Percentiles rank a stretch among this genome's conserved stretches.
Conservation (phyloP, 768 basidiomycete genomes). For the Pleurotus salmoneostramineus region DNA sequence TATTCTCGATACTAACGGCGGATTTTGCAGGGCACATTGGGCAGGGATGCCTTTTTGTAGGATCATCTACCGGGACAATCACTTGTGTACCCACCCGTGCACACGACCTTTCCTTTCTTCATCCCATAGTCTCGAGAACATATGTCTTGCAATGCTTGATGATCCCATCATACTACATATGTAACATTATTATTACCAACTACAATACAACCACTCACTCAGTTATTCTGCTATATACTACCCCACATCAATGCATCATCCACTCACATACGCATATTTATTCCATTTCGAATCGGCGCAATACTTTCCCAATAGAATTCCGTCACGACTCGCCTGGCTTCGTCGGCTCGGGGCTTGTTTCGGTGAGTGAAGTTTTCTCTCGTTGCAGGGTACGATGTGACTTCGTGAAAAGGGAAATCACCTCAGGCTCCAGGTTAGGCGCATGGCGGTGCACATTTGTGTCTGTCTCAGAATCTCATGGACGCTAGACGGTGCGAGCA, state of each 20-base stretch:
- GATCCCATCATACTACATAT: neutral
- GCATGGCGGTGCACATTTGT: conserved; percentile 3
- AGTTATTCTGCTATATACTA: neutral
- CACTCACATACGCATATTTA: neutral
- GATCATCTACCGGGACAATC: neutral
- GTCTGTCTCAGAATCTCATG: neutral
- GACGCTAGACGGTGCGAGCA: neutral
- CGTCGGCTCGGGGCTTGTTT: neutral
- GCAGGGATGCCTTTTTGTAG: conserved; percentile 54
- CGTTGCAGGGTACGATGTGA: neutral
- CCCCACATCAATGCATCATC: neutral
- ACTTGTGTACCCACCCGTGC: no score
- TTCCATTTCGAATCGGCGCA: neutral
- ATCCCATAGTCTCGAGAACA: neutral
- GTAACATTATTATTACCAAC: neutral
- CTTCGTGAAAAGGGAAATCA: neutral
- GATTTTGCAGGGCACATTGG: conserved; percentile 36
- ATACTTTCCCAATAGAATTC: neutral
- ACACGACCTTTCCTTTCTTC: neutral
- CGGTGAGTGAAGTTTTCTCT: neutral
- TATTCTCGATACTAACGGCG: conserved; percentile 17
- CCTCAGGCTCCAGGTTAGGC: neutral
- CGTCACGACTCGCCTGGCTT: neutral
- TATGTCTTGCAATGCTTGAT: neutral
- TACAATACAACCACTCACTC: neutral